Conservation (phyloP, 257 asterid species). For the Lycium barbarum region DNA sequence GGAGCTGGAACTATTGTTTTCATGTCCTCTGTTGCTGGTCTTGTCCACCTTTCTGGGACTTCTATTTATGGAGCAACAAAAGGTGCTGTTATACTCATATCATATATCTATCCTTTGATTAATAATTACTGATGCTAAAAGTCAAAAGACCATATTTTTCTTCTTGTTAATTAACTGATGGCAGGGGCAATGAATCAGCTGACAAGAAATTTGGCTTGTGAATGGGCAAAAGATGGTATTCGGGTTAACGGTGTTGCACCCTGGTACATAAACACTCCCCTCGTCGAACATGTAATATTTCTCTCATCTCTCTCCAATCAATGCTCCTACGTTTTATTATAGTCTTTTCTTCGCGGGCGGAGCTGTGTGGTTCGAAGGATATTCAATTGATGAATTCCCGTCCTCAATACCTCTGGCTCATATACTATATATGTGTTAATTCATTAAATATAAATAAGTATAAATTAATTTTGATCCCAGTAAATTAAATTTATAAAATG, state of each 20-base stretch:
- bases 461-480: too few species aligned
- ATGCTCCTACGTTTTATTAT: too few species aligned
- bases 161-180: conserved; percentile 29
- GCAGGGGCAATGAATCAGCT: conserved; percentile 93
- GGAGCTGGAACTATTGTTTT: conserved; percentile 67
- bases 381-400: too few species aligned
- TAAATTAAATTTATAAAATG: too few species aligned
- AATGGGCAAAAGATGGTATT: conserved; percentile 90
- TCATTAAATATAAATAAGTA: background rate
- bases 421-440: background rate
- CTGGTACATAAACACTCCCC: conserved; percentile 84
- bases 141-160: background rate
- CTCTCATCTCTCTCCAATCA: background rate
- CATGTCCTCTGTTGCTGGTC: conserved; percentile 82
- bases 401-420: too few species aligned
- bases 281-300: conserved; percentile 64
- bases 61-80: conserved; percentile 90
- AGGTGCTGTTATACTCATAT: conserved; percentile 47
- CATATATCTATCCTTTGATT: background rate
- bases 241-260: conserved; percentile 94
- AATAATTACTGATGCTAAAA: too few species aligned
- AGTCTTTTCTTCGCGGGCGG: too few species aligned
- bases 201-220: conserved; percentile 84
- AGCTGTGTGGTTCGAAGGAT: too few species aligned
- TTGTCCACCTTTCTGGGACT: conserved; percentile 68